Conservation (phyloP, 2,329 filamentous ascomycete genomes). For the Fusarium udum region DNA sequence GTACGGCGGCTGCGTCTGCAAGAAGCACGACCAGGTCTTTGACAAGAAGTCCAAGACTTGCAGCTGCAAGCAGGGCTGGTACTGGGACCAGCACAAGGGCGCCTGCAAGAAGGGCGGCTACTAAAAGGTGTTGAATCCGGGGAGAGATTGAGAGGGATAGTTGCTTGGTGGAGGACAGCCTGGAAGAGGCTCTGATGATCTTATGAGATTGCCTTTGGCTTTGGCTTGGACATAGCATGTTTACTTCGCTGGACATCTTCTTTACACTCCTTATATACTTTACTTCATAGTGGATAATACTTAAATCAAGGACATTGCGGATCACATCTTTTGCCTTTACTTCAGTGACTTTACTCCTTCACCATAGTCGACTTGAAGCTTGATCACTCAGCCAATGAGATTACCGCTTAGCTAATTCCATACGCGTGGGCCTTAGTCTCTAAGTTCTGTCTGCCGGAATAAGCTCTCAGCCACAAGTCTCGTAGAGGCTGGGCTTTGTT, state of each 20-base stretch:
- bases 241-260: constrained; percentile 17
- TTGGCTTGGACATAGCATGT: constrained; percentile 2
- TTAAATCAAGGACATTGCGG: constrained; percentile 26
- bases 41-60: constrained; percentile 28
- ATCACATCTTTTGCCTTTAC: neutral
- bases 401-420: rapidly evolving
- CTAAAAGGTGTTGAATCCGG: neutral
- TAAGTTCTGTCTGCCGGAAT: too few relatives aligned
- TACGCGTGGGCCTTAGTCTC: rapidly evolving
- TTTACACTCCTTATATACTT: constrained; percentile 36
- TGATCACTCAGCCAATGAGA: rapidly evolving
- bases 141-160: neutral
- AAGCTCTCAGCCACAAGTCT: too few relatives aligned
- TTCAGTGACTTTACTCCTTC: neutral
- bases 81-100: constrained; percentile 17
- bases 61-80: constrained; percentile 25
- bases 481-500: rapidly evolving
- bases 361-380: neutral
- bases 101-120: constrained; percentile 31
- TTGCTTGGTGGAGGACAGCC: neutral
- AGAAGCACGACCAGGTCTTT: constrained; percentile 27
- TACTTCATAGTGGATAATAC: constrained; percentile 30
- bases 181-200: neutral
- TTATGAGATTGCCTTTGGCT: neutral
- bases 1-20: constrained; percentile 34